phyloP scores from a whole-genome alignment of 805 yeast species.

The Candida caryicola region DNA sequence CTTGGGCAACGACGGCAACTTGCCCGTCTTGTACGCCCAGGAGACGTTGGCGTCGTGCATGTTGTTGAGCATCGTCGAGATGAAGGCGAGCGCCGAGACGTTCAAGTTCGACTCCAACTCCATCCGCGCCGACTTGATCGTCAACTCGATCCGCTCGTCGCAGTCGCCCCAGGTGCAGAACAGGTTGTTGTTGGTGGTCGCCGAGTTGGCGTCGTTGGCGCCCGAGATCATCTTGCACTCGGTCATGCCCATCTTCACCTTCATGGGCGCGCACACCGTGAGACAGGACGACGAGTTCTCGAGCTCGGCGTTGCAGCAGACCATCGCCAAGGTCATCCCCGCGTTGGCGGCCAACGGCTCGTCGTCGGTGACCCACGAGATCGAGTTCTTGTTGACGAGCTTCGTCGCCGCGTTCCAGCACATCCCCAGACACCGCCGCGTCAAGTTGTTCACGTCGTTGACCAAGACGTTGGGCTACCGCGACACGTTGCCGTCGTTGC shows the following conservation, averaged over 20 bases:
- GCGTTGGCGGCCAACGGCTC: conserved; percentile 58
- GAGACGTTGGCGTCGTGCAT: conserved; percentile 87
- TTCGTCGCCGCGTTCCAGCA: conserved; percentile 94
- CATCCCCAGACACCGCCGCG: conserved; percentile 95
- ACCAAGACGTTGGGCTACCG: conserved; percentile 70
- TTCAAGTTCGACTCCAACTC: conserved; percentile 55
- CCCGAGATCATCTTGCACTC: conserved; percentile 92
- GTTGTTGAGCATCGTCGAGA: conserved; percentile 59
- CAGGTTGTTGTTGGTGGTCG: conserved; percentile 75
- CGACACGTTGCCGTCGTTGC: conserved; percentile 63
- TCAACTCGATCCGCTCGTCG: conserved; percentile 84
- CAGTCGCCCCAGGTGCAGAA: conserved; percentile 95
- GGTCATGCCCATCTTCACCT: conserved; percentile 99
- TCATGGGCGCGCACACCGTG: conserved; percentile 97
- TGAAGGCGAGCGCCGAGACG: conserved; percentile 36
- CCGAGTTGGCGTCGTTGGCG: conserved; percentile 81
- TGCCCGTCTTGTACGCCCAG: conserved; percentile 88
- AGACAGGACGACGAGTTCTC: conserved; percentile 97
- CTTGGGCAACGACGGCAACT: conserved; percentile 83
- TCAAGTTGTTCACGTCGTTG: conserved; percentile 74
- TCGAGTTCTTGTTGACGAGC: conserved; percentile 80
- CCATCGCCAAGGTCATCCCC: conserved; percentile 86
- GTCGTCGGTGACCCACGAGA: conserved; percentile 51
- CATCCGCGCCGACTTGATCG: conserved; percentile 85
- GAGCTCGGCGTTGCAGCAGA: conserved; percentile 86